Evolutionary conservation across 805 yeast genomes (phyloP).

Genomic region (Starmerella apis): DNA sequence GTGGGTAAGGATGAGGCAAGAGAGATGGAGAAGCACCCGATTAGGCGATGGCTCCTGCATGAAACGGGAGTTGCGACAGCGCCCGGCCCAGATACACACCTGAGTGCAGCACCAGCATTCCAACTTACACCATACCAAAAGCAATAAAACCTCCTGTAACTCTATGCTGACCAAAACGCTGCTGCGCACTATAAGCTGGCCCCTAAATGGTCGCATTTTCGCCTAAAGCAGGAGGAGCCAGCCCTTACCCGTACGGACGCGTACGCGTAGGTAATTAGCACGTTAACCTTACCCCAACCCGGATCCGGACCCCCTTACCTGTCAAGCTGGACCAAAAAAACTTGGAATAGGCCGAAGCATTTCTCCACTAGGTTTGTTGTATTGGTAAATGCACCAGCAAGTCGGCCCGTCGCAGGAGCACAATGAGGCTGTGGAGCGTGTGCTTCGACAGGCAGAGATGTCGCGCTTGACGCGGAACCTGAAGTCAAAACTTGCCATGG

Average conservation of each 20-base stretch:
- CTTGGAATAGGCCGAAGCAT: background rate
- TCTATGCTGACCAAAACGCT: too few relatives aligned
- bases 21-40: background rate
- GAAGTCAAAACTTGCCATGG: constrained; percentile 36
- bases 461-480: constrained; percentile 35
- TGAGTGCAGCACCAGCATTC: too few relatives aligned
- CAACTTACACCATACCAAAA: too few relatives aligned
- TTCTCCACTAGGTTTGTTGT: background rate
- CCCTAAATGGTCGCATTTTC: background rate
- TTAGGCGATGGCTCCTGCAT: constrained; percentile 3
- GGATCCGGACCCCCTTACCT: background rate
- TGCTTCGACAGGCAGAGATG: constrained; percentile 36
- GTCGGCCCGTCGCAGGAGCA: constrained; percentile 1
- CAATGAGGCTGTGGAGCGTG: constrained; percentile 30
- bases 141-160: too few relatives aligned
- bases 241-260: constrained; percentile 1
- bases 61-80: background rate
- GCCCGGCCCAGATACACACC: background rate
- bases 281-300: constrained; percentile 6
- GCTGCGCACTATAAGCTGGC: too few relatives aligned
- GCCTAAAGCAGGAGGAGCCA: background rate
- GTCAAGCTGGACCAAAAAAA: background rate
- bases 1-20: background rate
- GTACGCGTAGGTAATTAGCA: constrained; percentile 9
- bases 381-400: background rate